A percentile compares a stretch with the other conserved stretches of the same genome.
Conservation (phyloP, 1,284 basidiomycete species). For the Ustilago hordei region DNA sequence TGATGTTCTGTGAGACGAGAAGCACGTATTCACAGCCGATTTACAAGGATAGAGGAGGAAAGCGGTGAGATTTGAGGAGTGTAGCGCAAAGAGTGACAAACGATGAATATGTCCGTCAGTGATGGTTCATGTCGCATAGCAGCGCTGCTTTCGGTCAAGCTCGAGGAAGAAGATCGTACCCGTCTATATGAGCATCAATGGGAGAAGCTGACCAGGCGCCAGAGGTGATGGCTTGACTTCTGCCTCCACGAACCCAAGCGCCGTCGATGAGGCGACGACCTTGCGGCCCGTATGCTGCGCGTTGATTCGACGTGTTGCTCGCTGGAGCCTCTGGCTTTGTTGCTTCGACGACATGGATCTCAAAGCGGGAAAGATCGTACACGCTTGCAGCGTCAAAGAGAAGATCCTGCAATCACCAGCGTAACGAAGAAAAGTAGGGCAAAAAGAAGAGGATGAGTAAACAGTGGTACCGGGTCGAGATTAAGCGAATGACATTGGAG, state of each 20-base stretch:
- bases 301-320: background rate
- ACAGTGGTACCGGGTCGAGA: background rate
- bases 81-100: background rate
- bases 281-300: slow-evolving; percentile 8
- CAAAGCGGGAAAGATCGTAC: slow-evolving; percentile 58
- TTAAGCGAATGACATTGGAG: background rate
- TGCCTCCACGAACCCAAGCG: slow-evolving; percentile 54
- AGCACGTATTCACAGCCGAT: background rate
- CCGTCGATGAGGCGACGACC: slow-evolving; percentile 38
- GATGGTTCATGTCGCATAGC: background rate
- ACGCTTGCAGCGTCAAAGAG: slow-evolving; percentile 61
- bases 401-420: slow-evolving; percentile 46
- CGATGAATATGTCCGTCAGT: slow-evolving; percentile 4
- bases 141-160: background rate
- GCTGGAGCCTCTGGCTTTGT: background rate
- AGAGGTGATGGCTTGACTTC: slow-evolving; percentile 40
- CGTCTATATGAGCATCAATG: slow-evolving; percentile 22
- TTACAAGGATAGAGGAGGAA: background rate
- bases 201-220: slow-evolving; percentile 58
- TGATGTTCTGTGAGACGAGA: background rate
- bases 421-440: background rate
- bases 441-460: background rate
- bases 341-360: slow-evolving; percentile 58
- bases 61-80: background rate
- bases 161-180: slow-evolving; percentile 48